Conservation (phyloP, 1,139 yeast species). For the Scheffersomyces segobiensis region DNA sequence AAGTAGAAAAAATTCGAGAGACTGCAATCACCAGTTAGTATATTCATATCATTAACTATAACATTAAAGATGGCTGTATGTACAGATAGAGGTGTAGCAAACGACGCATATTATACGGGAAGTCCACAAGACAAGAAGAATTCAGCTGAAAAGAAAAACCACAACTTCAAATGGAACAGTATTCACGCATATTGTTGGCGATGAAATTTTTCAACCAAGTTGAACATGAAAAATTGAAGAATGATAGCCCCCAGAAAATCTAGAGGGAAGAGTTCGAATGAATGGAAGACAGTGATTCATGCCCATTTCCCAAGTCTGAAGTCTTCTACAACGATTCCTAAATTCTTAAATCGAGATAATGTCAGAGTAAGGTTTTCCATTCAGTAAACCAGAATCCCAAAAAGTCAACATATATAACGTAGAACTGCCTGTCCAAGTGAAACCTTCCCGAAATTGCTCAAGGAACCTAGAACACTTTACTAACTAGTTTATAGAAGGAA, state of each 20-base stretch:
- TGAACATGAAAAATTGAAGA: neutral
- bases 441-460: neutral
- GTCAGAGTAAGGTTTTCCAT: neutral
- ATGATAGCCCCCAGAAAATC: neutral
- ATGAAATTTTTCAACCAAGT: neutral
- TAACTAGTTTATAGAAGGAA: slow-evolving; percentile 50
- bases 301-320: too few species aligned
- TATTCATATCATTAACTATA: slow-evolving; percentile 4
- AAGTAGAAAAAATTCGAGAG: neutral
- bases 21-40: neutral
- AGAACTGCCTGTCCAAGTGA: neutral
- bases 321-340: neutral
- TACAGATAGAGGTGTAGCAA: slow-evolving; percentile 8
- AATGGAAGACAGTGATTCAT: neutral
- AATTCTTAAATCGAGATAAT: neutral
- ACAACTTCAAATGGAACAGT: neutral
- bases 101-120: neutral
- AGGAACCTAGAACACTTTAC: slow-evolving; percentile 12
- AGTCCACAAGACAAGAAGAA: neutral
- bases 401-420: neutral
- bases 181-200: neutral
- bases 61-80: slow-evolving; percentile 35
- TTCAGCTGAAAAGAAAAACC: neutral
- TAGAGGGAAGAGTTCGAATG: neutral
- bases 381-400: neutral